Conservation (phyloP, 768 basidiomycete genomes). For the Cystofilobasidium capitatum region DNA sequence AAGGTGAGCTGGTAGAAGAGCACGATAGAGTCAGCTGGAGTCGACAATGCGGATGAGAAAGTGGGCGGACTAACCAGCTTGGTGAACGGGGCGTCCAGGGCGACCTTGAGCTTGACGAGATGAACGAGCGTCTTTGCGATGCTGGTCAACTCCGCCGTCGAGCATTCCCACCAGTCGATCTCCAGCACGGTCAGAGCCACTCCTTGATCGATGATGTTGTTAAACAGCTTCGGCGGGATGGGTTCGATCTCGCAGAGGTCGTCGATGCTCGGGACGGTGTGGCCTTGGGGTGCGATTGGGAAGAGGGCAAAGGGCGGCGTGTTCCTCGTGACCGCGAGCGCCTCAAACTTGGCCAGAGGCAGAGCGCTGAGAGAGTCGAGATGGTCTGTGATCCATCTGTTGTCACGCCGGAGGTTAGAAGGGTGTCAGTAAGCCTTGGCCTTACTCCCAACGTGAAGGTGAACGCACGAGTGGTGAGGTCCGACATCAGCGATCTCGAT, state of each 20-base stretch:
- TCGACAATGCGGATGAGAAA: background rate
- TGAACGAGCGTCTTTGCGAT: constrained; percentile 14
- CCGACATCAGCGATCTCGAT: constrained; percentile 22
- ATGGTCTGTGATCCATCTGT: constrained; percentile 18
- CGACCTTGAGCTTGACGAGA: constrained; percentile 16
- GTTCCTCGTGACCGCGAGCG: constrained; percentile 12
- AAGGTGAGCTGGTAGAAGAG: constrained; percentile 6
- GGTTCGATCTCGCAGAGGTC: constrained; percentile 4
- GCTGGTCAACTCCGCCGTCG: background rate
- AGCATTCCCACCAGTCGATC: constrained; percentile 19
- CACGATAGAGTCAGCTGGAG: background rate
- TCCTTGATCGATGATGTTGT: background rate
- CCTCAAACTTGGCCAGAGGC: background rate
- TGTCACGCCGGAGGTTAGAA: too few relatives aligned
- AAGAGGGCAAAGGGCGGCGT: constrained; percentile 22
- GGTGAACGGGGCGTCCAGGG: constrained; percentile 19
- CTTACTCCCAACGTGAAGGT: too few relatives aligned
- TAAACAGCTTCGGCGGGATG: constrained; percentile 4
- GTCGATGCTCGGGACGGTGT: constrained; percentile 4
- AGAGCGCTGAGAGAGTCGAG: constrained; percentile 1
- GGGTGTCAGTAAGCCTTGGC: too few relatives aligned
- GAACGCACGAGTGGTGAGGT: constrained; percentile 24
- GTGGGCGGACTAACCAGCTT: constrained; percentile 9
- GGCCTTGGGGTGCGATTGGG: constrained; percentile 14
- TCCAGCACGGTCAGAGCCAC: constrained; percentile 9